Evolutionary conservation across 148 eudicot genomes (phyloP).

Genomic region (Cornus kousa): DNA sequence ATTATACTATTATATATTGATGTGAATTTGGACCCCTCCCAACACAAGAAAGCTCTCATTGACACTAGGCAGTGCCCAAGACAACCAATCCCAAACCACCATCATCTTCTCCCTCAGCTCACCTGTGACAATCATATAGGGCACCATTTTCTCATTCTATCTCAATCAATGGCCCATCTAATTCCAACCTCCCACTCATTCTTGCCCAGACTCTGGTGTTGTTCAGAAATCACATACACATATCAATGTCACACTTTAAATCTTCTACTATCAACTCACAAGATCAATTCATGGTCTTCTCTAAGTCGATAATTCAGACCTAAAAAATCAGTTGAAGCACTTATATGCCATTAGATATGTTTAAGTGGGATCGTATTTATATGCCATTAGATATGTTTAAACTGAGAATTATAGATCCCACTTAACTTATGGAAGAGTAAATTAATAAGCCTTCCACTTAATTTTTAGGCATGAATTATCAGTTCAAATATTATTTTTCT

Average conservation of each 20-base stretch:
- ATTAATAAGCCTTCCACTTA: no score
- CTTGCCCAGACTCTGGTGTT: constrained; percentile 7
- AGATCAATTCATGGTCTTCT: no score
- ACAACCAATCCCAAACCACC: not conserved
- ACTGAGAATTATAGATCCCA: no score
- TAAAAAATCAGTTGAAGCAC: no score
- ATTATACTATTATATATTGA: not conserved
- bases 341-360: no score
- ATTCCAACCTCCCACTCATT: not conserved
- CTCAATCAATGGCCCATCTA: constrained; percentile 14
- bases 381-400: no score
- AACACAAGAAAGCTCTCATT: not conserved
- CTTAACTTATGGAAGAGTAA: no score
- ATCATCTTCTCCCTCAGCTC: not conserved
- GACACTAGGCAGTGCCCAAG: no score
- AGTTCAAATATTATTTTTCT: no score
- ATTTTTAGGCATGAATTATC: no score
- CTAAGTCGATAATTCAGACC: no score
- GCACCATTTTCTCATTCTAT: not conserved
- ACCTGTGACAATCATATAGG: not conserved
- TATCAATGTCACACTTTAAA: not conserved
- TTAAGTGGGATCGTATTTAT: no score
- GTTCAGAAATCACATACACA: not conserved
- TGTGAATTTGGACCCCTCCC: not conserved
- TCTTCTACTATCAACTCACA: not conserved